Percentiles rank a stretch among this genome's conserved stretches.
Evolutionary conservation across 1,284 basidiomycete genomes (phyloP).

Genomic region (Malassezia furfur): DNA sequence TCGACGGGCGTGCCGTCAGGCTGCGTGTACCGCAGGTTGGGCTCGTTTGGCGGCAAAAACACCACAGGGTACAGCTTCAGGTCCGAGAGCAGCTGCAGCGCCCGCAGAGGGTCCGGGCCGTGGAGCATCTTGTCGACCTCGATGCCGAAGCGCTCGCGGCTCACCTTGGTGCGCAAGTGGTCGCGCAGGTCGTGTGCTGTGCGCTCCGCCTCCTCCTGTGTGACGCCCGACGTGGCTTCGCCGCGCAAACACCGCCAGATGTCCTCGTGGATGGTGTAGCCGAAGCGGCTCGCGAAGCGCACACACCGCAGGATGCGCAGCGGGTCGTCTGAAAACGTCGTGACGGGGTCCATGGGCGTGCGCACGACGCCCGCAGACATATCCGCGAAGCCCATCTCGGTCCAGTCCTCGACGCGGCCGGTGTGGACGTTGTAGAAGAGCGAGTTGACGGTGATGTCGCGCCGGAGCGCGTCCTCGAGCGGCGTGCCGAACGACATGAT

Average conservation of each 20-base stretch:
- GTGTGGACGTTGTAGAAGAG: conserved; percentile 94
- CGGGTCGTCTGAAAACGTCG: conserved; percentile 91
- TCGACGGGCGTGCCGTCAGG: neutral
- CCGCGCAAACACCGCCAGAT: conserved; percentile 50
- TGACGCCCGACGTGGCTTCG: neutral
- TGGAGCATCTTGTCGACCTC: conserved; percentile 49
- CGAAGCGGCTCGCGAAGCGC: conserved; percentile 81
- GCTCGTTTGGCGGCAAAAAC: conserved; percentile 23
- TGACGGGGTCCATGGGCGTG: conserved; percentile 73
- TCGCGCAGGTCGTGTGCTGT: conserved; percentile 52
- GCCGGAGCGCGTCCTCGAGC: conserved; percentile 73
- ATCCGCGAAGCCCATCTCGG: conserved; percentile 74
- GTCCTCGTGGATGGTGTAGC: conserved; percentile 68
- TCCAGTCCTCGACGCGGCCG: conserved; percentile 77
- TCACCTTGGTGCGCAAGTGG: conserved; percentile 39
- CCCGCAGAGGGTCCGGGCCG: conserved; percentile 35
- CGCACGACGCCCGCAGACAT: conserved; percentile 69
- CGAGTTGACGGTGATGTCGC: conserved; percentile 92
- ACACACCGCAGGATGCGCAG: conserved; percentile 80
- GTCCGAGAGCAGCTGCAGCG: conserved; percentile 28
- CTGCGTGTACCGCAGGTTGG: neutral
- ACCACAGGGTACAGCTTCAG: conserved; percentile 35
- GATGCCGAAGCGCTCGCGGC: conserved; percentile 46
- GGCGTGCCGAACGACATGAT: conserved; percentile 81
- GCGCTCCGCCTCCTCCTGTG: conserved; percentile 5